Percentiles rank a stretch among this genome's conserved stretches.
Conservation (phyloP, 1,139 yeast genomes). For the Sugiyamaella neomexicana region DNA sequence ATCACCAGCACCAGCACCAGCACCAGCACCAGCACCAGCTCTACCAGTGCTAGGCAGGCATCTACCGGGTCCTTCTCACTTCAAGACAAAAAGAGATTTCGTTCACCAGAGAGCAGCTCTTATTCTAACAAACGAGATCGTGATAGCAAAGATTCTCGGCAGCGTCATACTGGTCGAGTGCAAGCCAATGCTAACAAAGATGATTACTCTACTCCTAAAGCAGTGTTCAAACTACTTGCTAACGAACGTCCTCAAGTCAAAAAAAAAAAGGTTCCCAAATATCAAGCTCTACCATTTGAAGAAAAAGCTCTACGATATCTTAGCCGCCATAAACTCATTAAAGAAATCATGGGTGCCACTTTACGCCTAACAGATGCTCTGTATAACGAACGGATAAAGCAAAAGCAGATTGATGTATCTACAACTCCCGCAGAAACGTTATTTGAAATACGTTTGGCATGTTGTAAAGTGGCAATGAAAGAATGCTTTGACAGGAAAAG, state of each 20-base stretch:
- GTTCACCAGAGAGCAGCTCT: background rate
- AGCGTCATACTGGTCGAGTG: background rate
- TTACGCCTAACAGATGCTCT: background rate
- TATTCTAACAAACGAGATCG: background rate
- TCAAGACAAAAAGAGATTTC: background rate
- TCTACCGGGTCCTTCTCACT: background rate
- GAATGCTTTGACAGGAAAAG: background rate
- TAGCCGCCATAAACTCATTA: slow-evolving; percentile 4
- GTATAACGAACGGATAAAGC: background rate
- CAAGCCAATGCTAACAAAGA: background rate
- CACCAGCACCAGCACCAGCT: background rate
- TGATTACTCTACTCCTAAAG: background rate
- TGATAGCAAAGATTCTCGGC: background rate
- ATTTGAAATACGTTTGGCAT: slow-evolving; percentile 4
- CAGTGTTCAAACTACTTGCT: slow-evolving; percentile 5
- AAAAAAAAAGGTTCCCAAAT: slow-evolving; percentile 3
- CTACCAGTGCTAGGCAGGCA: background rate
- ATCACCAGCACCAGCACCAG: too few relatives aligned
- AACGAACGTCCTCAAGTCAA: background rate
- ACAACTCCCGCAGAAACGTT: background rate
- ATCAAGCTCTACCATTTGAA: background rate
- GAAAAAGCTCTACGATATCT: slow-evolving; percentile 4
- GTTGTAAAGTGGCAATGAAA: background rate
- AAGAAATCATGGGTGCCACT: background rate
- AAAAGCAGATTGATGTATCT: background rate